phyloP scores from a whole-genome alignment of 2,329 filamentous ascomycete genomes.

The Cryphonectria japonica region DNA sequence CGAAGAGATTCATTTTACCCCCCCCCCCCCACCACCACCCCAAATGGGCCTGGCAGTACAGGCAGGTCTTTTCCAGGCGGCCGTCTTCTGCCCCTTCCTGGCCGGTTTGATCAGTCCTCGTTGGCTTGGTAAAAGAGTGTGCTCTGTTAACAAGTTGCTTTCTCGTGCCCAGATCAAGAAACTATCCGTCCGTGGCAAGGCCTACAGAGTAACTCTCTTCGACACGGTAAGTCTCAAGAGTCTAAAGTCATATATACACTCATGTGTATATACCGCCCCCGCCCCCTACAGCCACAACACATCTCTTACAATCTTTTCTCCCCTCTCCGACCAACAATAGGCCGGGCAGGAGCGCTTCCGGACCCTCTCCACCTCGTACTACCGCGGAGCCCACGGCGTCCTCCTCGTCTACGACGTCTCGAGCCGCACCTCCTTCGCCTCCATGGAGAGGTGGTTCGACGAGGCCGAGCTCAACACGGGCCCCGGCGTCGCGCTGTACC shows the following conservation, averaged over 20 bases:
- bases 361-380: conserved; percentile 54
- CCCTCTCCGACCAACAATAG: conserved; percentile 32
- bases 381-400: conserved; percentile 54
- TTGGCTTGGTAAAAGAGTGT: neutral
- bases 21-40: neutral
- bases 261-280: neutral
- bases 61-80: neutral
- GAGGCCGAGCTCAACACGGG: conserved; percentile 56
- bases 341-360: conserved; percentile 59
- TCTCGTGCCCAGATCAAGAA: conserved; percentile 50
- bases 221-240: conserved; percentile 46
- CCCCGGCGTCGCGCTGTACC: conserved; percentile 51
- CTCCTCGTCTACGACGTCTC: conserved; percentile 55
- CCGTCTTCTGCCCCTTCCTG: neutral
- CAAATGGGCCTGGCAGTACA: neutral
- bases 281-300: conserved; percentile 15
- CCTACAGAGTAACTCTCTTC: conserved; percentile 57
- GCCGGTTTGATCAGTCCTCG: neutral
- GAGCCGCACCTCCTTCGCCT: conserved; percentile 52
- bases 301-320: neutral
- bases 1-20: neutral
- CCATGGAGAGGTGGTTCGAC: conserved; percentile 59
- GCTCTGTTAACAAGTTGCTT: conserved; percentile 11
- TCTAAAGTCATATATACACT: neutral
- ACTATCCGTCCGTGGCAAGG: conserved; percentile 54